Conservation (phyloP, 805 yeast genomes). For the Lachancea sp. region DNA sequence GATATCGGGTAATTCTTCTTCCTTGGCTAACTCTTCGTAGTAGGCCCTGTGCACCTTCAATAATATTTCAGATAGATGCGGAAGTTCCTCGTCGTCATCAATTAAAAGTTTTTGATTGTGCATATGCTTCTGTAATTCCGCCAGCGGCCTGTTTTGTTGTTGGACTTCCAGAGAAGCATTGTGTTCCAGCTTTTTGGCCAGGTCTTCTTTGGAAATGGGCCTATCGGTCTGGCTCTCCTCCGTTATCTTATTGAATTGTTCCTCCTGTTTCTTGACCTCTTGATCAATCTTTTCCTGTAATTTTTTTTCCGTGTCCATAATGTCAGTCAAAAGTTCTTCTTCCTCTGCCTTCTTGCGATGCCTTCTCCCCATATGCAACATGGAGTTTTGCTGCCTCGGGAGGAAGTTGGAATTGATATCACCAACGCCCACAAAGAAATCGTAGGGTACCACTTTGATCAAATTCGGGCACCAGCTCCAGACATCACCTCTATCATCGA, state of each 20-base stretch:
- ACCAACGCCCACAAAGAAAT: constrained; percentile 94
- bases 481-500: constrained; percentile 97
- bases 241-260: constrained; percentile 28
- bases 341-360: constrained; percentile 28
- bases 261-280: constrained; percentile 33
- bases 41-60: constrained; percentile 59
- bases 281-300: constrained; percentile 28
- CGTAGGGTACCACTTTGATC: constrained; percentile 90
- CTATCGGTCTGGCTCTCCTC: constrained; percentile 22
- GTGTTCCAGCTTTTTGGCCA: constrained; percentile 54
- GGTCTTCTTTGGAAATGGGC: constrained; percentile 35
- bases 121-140: constrained; percentile 69
- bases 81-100: constrained; percentile 79
- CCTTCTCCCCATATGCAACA: constrained; percentile 34
- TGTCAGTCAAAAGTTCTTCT: constrained; percentile 30
- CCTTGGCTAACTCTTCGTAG: constrained; percentile 43
- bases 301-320: constrained; percentile 29
- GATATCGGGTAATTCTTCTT: constrained; percentile 53
- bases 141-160: constrained; percentile 76
- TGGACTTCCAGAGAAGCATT: constrained; percentile 71
- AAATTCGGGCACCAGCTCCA: constrained; percentile 96
- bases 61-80: constrained; percentile 55
- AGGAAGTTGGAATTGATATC: constrained; percentile 90
- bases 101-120: constrained; percentile 47
- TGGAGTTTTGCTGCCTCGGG: constrained; percentile 74